Base-by-base conservation (phyloP, 2,329 filamentous ascomycete genomes). In the Monilinia fructigena region DNA sequence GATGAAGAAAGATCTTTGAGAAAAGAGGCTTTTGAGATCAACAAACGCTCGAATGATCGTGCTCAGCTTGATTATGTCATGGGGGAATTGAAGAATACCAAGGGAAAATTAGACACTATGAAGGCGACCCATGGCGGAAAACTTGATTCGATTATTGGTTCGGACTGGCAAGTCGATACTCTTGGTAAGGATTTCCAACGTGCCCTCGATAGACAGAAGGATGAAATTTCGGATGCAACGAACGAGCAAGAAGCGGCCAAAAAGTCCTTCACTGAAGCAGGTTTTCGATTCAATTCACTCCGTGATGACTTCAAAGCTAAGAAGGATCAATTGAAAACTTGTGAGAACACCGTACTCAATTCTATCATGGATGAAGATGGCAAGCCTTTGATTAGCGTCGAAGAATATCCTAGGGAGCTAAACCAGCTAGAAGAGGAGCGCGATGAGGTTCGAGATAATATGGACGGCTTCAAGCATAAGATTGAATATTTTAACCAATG, bases 1-100 rank as follows among this genome's bases (percentile, higher is more conserved):
- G 86, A 85, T 26, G 86, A 90, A 72, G 89, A 85, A 67, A 86
- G 90, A 47, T 87, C 83, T 71, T 82, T 98, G 38, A 89, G 89
- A 55, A 81, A 84, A n/a, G 94, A 98, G 75, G 85, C 97, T 47
- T 85, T 93, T 11, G 90, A 96, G 73, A 92, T 89, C 67, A 96
- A 91, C 2, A 88, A 89, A 66, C 85, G 91, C 66, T 92, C 93
- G 7, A 87, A 89, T 4, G 93, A 96, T 69, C 85, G 93, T 48
- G 95, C 94, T 16, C 89, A 91, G 72, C 83, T 99, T 14, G 91
- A 96, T 66, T 88, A 91, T 72, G 83, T 93, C 45, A 93, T 90
- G 74, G 93, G 93, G 72, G 91, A 97, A 74, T 78, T 92, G 38
- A 85, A 86, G 69, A 89, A 92, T 70, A 86, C 89, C 65, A 86